phyloP scores from a whole-genome alignment of 1,284 basidiomycete genomes.

The Sanghuangporus baumii region DNA sequence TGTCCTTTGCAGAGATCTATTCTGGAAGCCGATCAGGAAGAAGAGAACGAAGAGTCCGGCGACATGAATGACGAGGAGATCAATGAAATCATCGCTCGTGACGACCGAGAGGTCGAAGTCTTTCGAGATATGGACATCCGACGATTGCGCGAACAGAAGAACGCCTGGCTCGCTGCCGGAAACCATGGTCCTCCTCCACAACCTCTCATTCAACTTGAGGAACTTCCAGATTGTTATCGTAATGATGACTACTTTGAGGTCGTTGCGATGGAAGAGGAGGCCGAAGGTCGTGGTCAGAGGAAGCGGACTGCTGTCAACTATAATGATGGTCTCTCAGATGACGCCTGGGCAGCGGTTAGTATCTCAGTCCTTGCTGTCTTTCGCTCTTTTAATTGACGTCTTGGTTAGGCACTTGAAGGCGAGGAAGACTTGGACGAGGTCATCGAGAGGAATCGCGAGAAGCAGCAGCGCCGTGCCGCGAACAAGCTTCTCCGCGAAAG shows the following conservation, averaged over 20 bases:
- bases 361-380: constrained; percentile 1
- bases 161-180: constrained; percentile 71
- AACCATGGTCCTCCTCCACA: constrained; percentile 77
- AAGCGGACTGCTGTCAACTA: constrained; percentile 85
- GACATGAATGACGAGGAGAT: constrained; percentile 98
- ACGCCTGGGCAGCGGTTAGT: constrained; percentile 83
- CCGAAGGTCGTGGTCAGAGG: constrained; percentile 82
- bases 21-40: constrained; percentile 86
- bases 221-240: constrained; percentile 91
- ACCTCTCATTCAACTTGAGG: constrained; percentile 81
- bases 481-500: constrained; percentile 48
- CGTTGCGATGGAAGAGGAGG: constrained; percentile 60
- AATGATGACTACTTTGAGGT: constrained; percentile 74
- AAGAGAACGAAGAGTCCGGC: constrained; percentile 88
- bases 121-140: constrained; percentile 87
- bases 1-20: constrained; percentile 58
- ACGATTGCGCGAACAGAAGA: constrained; percentile 67
- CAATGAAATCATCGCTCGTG: constrained; percentile 89
- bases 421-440: constrained; percentile 83
- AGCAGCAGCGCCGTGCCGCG: constrained; percentile 52
- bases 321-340: constrained; percentile 91
- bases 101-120: constrained; percentile 71
- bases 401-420: constrained; percentile 70
- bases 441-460: constrained; percentile 54
- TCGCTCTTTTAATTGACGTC: neutral